A percentile compares a stretch with the other conserved stretches of the same genome.
These are phyloP conservation scores for Leccinum pellstonianum DNA, from an alignment of 768 basidiomycete species.

Conservation along the genomic window DNA sequence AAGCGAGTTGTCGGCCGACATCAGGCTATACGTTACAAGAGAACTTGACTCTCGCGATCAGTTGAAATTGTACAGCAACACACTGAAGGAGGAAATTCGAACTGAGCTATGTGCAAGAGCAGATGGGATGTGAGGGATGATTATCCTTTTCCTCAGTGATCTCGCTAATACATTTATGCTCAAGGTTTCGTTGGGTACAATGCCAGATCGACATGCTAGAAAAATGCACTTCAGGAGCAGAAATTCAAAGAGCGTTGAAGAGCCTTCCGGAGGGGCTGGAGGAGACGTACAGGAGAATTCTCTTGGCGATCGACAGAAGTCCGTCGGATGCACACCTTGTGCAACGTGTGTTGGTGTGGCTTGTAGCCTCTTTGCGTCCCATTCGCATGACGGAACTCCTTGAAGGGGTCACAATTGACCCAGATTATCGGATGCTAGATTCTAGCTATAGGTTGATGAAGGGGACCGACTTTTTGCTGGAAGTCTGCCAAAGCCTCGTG, in stretches of 20 bases:
- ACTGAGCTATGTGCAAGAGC: constrained; percentile 6
- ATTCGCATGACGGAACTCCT: no score
- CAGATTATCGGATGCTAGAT: not conserved
- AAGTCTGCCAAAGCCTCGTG: constrained; percentile 8
- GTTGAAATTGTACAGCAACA: constrained; percentile 1
- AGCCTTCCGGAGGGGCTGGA: constrained; percentile 16
- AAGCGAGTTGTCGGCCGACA: constrained; percentile 9
- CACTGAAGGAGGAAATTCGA: constrained; percentile 11
- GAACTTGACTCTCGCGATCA: constrained; percentile 10
- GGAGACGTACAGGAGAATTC: constrained; percentile 22
- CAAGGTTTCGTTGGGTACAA: constrained; percentile 20
- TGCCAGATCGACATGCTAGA: constrained; percentile 16
- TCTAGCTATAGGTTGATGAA: not conserved
- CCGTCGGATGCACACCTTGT: no score
- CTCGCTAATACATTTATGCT: not conserved
- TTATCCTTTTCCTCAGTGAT: no score
- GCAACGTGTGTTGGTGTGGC: no score
- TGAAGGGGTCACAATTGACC: no score
- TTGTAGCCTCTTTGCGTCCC: no score
- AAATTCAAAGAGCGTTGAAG: constrained; percentile 5
- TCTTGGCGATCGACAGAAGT: no score
- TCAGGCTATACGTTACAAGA: constrained; percentile 3
- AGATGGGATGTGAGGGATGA: constrained; percentile 22
- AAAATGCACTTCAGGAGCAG: not conserved
- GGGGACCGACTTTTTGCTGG: not conserved